phyloP scores from a whole-genome alignment of 2,329 filamentous ascomycete genomes.

The Colletotrichum kahawae region DNA sequence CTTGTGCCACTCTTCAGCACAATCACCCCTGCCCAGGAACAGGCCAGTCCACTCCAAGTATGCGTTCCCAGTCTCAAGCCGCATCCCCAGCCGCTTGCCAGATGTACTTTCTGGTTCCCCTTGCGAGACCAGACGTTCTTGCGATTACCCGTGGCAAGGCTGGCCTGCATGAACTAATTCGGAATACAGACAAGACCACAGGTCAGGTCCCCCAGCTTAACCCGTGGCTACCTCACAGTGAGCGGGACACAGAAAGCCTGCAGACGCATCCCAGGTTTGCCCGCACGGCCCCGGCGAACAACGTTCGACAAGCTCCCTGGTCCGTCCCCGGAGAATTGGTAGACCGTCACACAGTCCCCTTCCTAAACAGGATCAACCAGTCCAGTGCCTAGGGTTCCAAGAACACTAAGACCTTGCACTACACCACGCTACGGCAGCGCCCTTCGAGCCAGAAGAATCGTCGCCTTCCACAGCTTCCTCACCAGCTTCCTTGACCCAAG shows the following conservation, averaged over 20 bases:
- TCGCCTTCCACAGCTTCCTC: background rate
- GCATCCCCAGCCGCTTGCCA: background rate
- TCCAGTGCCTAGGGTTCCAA: background rate
- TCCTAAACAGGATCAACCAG: slow-evolving; percentile 7
- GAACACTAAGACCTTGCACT: background rate
- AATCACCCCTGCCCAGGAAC: background rate
- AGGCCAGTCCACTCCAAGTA: background rate
- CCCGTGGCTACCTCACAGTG: background rate
- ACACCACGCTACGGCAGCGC: background rate
- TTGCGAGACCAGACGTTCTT: background rate
- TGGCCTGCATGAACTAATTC: slow-evolving; percentile 23
- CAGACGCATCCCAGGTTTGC: slow-evolving; percentile 15
- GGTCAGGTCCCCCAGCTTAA: slow-evolving; percentile 12
- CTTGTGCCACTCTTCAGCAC: slow-evolving; percentile 3
- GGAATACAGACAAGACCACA: slow-evolving; percentile 11
- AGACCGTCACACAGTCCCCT: slow-evolving; percentile 11
- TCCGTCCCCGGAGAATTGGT: slow-evolving; percentile 19
- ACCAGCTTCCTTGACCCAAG: slow-evolving; percentile 2
- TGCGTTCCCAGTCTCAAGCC: slow-evolving; percentile 13
- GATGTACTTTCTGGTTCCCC: slow-evolving; percentile 10
- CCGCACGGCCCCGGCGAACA: slow-evolving; percentile 21
- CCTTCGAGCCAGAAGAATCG: slow-evolving; percentile 3
- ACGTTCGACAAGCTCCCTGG: slow-evolving; percentile 18
- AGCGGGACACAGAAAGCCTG: slow-evolving; percentile 14
- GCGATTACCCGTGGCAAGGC: slow-evolving; percentile 16